phyloP scores from a whole-genome alignment of 202 grass and related monocot genomes.

The Setaria viridis region DNA sequence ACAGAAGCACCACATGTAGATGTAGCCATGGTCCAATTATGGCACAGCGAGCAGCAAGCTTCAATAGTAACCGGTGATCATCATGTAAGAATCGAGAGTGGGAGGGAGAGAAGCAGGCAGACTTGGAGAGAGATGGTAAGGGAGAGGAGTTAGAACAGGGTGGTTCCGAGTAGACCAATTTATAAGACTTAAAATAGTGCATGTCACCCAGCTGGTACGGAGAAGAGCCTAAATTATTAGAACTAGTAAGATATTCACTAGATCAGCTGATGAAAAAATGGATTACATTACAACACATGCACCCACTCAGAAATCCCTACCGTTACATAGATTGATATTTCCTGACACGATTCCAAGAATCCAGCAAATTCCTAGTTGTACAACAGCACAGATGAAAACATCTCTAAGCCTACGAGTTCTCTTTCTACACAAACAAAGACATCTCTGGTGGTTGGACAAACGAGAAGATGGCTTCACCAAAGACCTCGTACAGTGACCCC shows the following conservation, averaged over 20 bases:
- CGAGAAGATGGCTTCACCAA: slow-evolving; percentile 82
- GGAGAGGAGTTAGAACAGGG: no score
- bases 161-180: no score
- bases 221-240: no score
- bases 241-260: neutral
- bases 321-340: slow-evolving; percentile 9
- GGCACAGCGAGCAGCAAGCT: no score
- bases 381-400: slow-evolving; percentile 18
- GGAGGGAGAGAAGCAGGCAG: no score
- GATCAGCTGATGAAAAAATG: neutral
- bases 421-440: slow-evolving; percentile 67
- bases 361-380: slow-evolving; percentile 2
- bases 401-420: neutral
- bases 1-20: no score
- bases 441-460: slow-evolving; percentile 77
- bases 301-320: slow-evolving; percentile 3
- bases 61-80: no score
- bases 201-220: no score
- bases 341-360: neutral
- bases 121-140: no score
- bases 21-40: no score
- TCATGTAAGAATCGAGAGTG: no score
- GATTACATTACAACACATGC: neutral
- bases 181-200: no score
- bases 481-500: slow-evolving; percentile 66